Evolutionary conservation across 2,329 filamentous ascomycete genomes (phyloP).

Genomic region (Cryphonectria japonica): DNA sequence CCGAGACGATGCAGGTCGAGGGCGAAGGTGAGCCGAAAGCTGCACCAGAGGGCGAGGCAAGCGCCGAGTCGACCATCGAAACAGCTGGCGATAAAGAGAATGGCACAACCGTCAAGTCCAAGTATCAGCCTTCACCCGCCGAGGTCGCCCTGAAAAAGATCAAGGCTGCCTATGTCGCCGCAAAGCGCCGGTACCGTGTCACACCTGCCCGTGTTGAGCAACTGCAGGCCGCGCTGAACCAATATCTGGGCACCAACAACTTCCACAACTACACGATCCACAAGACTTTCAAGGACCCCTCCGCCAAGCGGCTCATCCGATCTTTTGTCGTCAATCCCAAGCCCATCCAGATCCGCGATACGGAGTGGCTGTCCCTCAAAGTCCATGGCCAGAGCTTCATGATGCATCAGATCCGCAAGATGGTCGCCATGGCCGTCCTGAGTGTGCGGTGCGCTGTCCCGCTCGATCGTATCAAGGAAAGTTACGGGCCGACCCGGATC

Average conservation of each 20-base stretch:
- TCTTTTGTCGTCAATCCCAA: constrained; percentile 79
- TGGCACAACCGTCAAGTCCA: constrained; percentile 28
- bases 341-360: constrained; percentile 85
- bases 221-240: constrained; percentile 74
- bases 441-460: constrained; percentile 83
- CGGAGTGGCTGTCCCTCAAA: constrained; percentile 93
- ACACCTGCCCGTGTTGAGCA: constrained; percentile 70
- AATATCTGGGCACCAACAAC: constrained; percentile 84
- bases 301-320: constrained; percentile 88
- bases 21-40: constrained; percentile 20
- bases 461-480: constrained; percentile 70
- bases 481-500: constrained; percentile 73
- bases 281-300: constrained; percentile 79
- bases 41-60: constrained; percentile 15
- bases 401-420: constrained; percentile 99
- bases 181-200: constrained; percentile 85
- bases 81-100: constrained; percentile 11
- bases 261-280: constrained; percentile 98
- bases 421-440: constrained; percentile 91
- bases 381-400: constrained; percentile 99
- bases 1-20: neutral
- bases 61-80: constrained; percentile 16
- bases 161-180: constrained; percentile 78
- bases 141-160: constrained; percentile 72
- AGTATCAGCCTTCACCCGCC: constrained; percentile 52